Percentiles rank a stretch among this genome's conserved stretches.
phyloP scores from a whole-genome alignment of 805 yeast species.

The Candida ponderosae region DNA sequence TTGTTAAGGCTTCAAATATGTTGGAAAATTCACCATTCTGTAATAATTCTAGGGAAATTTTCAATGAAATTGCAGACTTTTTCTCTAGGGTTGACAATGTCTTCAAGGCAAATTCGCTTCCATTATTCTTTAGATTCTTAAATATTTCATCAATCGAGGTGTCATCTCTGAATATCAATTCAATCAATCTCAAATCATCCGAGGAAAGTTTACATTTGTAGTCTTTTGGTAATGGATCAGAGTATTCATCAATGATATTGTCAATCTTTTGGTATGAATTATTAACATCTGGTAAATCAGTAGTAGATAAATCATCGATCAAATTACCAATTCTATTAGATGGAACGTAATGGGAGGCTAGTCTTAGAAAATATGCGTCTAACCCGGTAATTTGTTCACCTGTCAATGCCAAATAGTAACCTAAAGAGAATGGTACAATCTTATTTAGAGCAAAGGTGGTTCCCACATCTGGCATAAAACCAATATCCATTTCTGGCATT shows the following conservation, averaged over 20 bases:
- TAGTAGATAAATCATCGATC: constrained; percentile 43
- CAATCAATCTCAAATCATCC: constrained; percentile 57
- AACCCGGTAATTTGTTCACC: constrained; percentile 71
- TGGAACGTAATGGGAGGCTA: constrained; percentile 86
- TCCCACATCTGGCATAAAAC: constrained; percentile 95
- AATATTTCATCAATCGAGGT: constrained; percentile 40
- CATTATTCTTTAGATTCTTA: constrained; percentile 36
- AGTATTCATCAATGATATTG: constrained; percentile 70
- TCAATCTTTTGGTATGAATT: constrained; percentile 42
- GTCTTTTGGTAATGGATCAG: constrained; percentile 56
- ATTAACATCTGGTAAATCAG: constrained; percentile 28
- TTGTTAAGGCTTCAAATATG: constrained; percentile 57
- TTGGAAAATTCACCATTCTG: constrained; percentile 50
- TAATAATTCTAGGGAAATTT: constrained; percentile 62
- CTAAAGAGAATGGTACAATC: constrained; percentile 67
- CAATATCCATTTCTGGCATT: constrained; percentile 98
- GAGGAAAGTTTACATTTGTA: constrained; percentile 50
- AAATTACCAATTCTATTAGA: constrained; percentile 55
- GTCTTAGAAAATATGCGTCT: constrained; percentile 78
- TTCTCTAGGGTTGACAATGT: constrained; percentile 47
- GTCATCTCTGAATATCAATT: constrained; percentile 50
- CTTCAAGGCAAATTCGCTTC: constrained; percentile 58
- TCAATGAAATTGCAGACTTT: constrained; percentile 75
- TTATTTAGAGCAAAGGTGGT: constrained; percentile 83
- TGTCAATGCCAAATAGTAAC: constrained; percentile 80